phyloP scores from a whole-genome alignment of 352 stramenopile genomes.

The Phytophthora melonis region DNA sequence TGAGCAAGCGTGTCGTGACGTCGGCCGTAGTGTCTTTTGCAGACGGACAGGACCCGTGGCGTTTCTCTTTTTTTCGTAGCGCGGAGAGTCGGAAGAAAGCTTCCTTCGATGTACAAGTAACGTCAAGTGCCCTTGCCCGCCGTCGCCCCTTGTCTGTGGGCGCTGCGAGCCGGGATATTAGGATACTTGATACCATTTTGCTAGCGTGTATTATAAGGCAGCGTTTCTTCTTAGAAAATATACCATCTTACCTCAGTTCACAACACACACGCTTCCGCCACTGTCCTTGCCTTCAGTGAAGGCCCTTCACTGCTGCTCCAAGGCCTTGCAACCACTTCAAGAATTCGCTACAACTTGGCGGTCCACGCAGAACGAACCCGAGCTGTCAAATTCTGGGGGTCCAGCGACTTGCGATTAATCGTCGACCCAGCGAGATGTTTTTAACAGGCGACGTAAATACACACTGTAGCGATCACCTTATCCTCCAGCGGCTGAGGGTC shows the following conservation, averaged over 20 bases:
- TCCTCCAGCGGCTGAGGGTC: background rate
- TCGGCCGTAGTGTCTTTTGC: conserved; percentile 38
- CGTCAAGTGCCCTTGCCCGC: conserved; percentile 59
- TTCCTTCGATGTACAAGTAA: conserved; percentile 84
- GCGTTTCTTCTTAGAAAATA: conserved; percentile 77
- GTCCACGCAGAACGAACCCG: too few relatives aligned
- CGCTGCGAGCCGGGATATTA: conserved; percentile 42
- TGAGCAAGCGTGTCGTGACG: conserved; percentile 43
- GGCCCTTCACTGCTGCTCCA: too few relatives aligned
- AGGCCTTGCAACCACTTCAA: too few relatives aligned
- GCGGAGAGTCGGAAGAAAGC: conserved; percentile 73
- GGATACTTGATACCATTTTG: conserved; percentile 76
- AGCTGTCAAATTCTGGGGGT: background rate
- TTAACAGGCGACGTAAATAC: too few relatives aligned
- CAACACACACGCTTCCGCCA: background rate
- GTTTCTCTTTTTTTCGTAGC: conserved; percentile 59
- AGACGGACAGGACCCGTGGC: conserved; percentile 37
- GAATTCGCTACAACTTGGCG: too few relatives aligned
- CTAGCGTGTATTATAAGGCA: conserved; percentile 81
- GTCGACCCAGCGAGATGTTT: background rate
- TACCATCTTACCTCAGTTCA: conserved; percentile 49
- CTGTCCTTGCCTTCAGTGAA: too few relatives aligned
- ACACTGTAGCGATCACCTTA: background rate
- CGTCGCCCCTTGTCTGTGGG: conserved; percentile 35
- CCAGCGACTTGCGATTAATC: background rate